Evolutionary conservation across 106 monocot genomes (phyloP).

Genomic region (Cymbidium sinense): DNA sequence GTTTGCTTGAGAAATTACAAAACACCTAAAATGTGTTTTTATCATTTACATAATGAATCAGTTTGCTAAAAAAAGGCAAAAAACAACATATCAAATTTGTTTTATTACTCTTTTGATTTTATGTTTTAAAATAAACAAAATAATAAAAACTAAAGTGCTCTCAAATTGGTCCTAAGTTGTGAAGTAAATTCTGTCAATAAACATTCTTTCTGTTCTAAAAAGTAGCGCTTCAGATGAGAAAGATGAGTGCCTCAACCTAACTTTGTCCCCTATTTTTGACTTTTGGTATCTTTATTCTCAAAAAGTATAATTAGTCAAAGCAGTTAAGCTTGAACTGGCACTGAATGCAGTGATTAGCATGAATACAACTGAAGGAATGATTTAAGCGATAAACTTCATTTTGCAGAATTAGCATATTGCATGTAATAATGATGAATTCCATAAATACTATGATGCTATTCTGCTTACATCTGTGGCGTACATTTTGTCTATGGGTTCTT

Average conservation of each 20-base stretch:
- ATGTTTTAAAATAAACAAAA: background rate
- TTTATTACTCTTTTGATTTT: background rate
- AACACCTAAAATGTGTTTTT: no score
- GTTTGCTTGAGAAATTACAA: no score
- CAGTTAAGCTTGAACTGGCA: background rate
- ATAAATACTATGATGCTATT: background rate
- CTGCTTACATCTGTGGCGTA: no score
- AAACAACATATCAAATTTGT: no score
- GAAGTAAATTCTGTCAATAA: background rate
- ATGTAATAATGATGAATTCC: background rate
- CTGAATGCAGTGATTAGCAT: background rate
- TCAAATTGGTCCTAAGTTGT: background rate
- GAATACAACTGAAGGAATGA: background rate
- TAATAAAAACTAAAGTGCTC: background rate
- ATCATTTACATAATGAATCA: no score
- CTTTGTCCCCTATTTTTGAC: background rate
- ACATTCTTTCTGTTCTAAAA: background rate
- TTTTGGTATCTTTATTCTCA: background rate
- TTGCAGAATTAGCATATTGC: background rate
- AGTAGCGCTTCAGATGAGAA: background rate
- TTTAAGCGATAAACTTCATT: background rate
- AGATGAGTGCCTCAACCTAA: background rate
- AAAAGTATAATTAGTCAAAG: background rate
- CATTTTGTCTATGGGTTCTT: background rate
- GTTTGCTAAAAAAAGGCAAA: no score